Base-by-base conservation (phyloP, 371 early-diverging fungal genomes). In the Mortierella sp. region DNA sequence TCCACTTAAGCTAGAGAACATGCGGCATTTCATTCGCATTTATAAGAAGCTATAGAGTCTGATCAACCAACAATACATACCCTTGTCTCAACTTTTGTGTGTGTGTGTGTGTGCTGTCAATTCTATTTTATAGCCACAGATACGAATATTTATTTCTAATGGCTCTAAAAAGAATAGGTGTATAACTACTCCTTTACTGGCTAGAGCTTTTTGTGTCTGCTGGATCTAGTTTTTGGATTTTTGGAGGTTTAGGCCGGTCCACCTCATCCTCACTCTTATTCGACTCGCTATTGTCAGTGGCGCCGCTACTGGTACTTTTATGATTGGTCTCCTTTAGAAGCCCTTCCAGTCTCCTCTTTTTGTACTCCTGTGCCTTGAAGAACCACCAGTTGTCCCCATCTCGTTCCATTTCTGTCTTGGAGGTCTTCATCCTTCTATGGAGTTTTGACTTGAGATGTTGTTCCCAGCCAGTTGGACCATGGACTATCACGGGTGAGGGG, bases 1-100 rank as follows among this genome's bases (percentile, higher is more conserved):
- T 70, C 95, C 95, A 2, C 82, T 93, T 15, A 90, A 90, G 59
- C 81, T 97, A 45, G 91, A 93, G 62, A 94, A 95, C 76, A 97
- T 97, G 96, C 91, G 96, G 47, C 94, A 95, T 72, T 97, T 95
- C 81, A 84, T 95, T 63, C 86, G 96, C 47, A 75, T 97, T 43
- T 97, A 97, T 80, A 82, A 82, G 55, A 89, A 84, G 63, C 30
- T 72, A 21, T 72, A 66, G 60, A 23, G 37, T 9, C 9, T 9
- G 9, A 37, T 37, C 37, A 9, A 37, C 37, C 37, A 37, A 37
- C 3, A 6, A 64, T 11, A 25, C 52, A 58, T 19, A 58, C 53
- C 53, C 37, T 37, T 37, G 37, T 37, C 37, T 37, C 37, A 9
- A n/a, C n/a, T n/a, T n/a, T n/a, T n/a, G n/a, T n/a, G n/a, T n/a